These are phyloP conservation scores for Coniophora puteana DNA, from an alignment of 1,284 basidiomycete species.

Conservation along the genomic window DNA sequence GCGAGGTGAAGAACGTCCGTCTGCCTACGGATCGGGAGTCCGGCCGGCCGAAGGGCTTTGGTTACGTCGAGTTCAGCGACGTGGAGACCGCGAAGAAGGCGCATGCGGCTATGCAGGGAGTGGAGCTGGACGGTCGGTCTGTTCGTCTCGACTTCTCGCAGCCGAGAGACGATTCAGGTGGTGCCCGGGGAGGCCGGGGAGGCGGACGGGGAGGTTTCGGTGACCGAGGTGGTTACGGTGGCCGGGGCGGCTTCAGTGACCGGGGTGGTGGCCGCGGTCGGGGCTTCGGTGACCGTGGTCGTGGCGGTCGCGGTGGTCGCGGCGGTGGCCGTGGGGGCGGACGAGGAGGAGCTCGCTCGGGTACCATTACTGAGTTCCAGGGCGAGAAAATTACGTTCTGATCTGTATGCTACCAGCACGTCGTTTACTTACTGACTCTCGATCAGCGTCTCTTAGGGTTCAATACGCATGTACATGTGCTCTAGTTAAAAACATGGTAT, in stretches of 20 bases:
- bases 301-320: conserved; percentile 36
- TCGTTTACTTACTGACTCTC: no score
- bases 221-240: conserved; percentile 26
- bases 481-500: no score
- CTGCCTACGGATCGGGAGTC: conserved; percentile 93
- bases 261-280: conserved; percentile 41
- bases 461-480: no score
- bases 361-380: conserved; percentile 69
- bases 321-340: conserved; percentile 40
- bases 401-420: no score
- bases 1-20: conserved; percentile 85
- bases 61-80: conserved; percentile 92
- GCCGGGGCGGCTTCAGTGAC: conserved; percentile 37
- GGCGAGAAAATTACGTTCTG: conserved; percentile 85
- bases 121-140: conserved; percentile 80
- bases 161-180: conserved; percentile 68
- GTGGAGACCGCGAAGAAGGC: conserved; percentile 83
- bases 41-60: conserved; percentile 93
- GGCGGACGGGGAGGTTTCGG: conserved; percentile 36
- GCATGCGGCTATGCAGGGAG: conserved; percentile 64
- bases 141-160: conserved; percentile 90
- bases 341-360: conserved; percentile 55
- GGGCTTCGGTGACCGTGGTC: conserved; percentile 30
- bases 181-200: conserved; percentile 40
- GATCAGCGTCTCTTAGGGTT: no score